Conservation (phyloP, 176 grass and related monocot genomes). For the Eleusine indica region DNA sequence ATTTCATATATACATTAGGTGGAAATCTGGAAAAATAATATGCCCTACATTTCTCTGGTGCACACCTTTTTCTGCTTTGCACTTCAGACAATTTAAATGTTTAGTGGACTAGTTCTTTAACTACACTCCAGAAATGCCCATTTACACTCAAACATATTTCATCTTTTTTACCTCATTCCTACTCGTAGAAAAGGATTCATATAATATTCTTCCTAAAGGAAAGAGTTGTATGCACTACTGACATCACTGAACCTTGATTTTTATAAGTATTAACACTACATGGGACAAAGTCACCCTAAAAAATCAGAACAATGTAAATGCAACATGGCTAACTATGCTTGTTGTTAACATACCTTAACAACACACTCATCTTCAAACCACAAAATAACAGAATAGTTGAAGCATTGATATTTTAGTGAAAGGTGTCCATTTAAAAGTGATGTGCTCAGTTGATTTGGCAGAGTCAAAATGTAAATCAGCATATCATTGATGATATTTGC, state of each 20-base stretch:
- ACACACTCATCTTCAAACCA: neutral
- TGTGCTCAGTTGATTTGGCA: neutral
- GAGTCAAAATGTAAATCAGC: neutral
- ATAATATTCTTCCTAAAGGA: neutral
- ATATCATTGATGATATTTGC: neutral
- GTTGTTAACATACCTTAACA: conserved; percentile 1
- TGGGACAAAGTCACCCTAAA: neutral
- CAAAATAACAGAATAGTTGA: neutral
- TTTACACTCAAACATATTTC: neutral
- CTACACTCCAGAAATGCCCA: neutral
- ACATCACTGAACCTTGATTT: neutral
- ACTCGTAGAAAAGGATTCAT: neutral
- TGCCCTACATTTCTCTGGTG: neutral
- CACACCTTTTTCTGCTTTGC: neutral
- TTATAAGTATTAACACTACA: neutral
- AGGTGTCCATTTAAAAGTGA: neutral
- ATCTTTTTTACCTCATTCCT: neutral
- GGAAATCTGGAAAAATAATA: neutral
- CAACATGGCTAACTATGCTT: neutral
- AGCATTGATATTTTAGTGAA: conserved; percentile 9
- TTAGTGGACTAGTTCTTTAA: neutral
- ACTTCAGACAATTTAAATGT: neutral
- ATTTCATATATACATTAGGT: neutral
- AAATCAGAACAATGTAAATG: neutral
- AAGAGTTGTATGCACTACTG: conserved; percentile 7